phyloP scores from a whole-genome alignment of 331 rosid species.

The Dryas integrifolia region DNA sequence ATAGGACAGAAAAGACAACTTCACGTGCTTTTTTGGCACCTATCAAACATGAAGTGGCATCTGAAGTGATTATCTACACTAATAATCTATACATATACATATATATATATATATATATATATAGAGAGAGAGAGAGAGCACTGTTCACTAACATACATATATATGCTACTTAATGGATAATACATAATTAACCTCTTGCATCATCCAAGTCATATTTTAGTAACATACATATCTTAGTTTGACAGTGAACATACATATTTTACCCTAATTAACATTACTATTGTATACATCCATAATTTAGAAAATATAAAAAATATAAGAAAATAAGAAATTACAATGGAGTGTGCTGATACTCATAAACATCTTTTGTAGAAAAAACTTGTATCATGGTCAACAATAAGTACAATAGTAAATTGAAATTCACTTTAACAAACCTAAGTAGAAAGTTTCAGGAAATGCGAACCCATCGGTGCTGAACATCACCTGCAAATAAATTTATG shows the following conservation, averaged over 20 bases:
- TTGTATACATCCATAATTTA: too few species aligned
- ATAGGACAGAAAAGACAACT: slow-evolving; percentile 68
- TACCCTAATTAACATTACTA: too few species aligned
- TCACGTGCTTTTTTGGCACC: slow-evolving; percentile 83
- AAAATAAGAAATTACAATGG: too few species aligned
- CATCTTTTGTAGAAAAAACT: not conserved
- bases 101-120: too few species aligned
- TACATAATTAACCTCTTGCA: too few species aligned
- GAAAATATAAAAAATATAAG: too few species aligned
- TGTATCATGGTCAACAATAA: not conserved
- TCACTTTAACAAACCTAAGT: slow-evolving; percentile 67
- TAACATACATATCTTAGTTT: too few species aligned
- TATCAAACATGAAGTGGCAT: slow-evolving; percentile 32
- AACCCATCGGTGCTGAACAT: slow-evolving; percentile 93
- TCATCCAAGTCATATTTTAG: too few species aligned
- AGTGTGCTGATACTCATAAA: not conserved
- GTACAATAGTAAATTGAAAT: not conserved
- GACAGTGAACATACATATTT: too few species aligned
- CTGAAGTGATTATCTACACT: slow-evolving; percentile 6
- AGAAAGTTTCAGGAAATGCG: slow-evolving; percentile 83
- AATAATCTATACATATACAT: not conserved
- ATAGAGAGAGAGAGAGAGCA: too few species aligned
- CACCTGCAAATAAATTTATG: slow-evolving; percentile 58
- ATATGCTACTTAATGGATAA: too few species aligned
- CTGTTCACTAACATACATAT: too few species aligned